These are phyloP conservation scores for Tricholoma sp. DNA, from an alignment of 768 basidiomycete genomes.

Conservation along the genomic window DNA sequence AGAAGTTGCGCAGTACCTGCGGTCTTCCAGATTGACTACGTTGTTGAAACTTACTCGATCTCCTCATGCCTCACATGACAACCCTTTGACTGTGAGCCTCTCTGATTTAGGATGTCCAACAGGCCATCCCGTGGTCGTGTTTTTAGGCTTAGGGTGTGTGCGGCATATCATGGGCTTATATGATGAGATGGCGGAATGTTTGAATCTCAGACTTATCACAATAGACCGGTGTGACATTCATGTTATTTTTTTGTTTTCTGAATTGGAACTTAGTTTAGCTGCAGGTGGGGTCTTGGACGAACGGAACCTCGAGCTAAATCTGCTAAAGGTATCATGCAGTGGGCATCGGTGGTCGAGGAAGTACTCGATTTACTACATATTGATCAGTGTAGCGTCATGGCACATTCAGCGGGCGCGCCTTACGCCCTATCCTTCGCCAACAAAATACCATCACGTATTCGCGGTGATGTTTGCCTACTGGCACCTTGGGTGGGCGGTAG, in stretches of 20 bases:
- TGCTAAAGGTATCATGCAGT: constrained; percentile 79
- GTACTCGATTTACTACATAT: constrained; percentile 79
- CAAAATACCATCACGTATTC: constrained; percentile 65
- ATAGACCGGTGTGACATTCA: constrained; percentile 69
- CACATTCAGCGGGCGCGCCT: constrained; percentile 93
- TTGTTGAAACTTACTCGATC: constrained; percentile 72
- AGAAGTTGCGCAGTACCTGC: constrained; percentile 80
- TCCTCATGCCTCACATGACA: constrained; percentile 71
- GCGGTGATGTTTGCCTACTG: constrained; percentile 80
- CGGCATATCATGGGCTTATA: constrained; percentile 93
- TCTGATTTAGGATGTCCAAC: constrained; percentile 84
- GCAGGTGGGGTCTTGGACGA: constrained; percentile 88
- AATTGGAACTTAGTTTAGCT: constrained; percentile 14
- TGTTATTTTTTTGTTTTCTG: neutral
- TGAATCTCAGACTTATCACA: constrained; percentile 86
- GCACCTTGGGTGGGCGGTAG: constrained; percentile 96
- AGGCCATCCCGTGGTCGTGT: constrained; percentile 88
- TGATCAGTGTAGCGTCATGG: constrained; percentile 81
- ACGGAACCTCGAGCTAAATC: constrained; percentile 69
- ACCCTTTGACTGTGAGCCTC: constrained; percentile 81
- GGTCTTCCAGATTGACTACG: constrained; percentile 81
- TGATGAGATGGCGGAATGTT: constrained; percentile 90
- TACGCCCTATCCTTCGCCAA: constrained; percentile 89
- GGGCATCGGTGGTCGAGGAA: constrained; percentile 88
- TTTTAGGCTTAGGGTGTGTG: constrained; percentile 91